phyloP scores from a whole-genome alignment of 1,139 yeast genomes.

The Zygotorulaspora mrakii region DNA sequence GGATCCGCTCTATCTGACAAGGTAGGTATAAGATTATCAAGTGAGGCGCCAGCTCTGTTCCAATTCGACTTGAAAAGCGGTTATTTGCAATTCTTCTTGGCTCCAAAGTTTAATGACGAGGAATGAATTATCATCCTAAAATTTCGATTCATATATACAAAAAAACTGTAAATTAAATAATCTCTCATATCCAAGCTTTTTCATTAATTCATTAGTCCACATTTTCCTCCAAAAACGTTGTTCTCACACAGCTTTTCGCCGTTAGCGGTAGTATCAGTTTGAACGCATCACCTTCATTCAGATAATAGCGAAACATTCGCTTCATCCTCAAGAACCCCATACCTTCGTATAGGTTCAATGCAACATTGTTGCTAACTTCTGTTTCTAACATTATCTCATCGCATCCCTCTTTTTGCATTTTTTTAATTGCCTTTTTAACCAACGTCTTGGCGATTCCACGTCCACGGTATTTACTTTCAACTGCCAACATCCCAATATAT shows the following conservation, averaged over 20 bases:
- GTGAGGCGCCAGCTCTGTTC: slow-evolving; percentile 89
- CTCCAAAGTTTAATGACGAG: slow-evolving; percentile 94
- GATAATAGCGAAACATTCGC: slow-evolving; percentile 77
- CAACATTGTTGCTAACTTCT: slow-evolving; percentile 77
- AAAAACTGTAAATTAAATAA: slow-evolving; percentile 10
- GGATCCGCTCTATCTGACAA: slow-evolving; percentile 75
- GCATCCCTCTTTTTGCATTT: slow-evolving; percentile 58
- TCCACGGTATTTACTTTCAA: slow-evolving; percentile 66
- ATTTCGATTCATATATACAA: too few relatives aligned
- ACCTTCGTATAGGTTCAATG: slow-evolving; percentile 73
- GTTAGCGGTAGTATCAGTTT: slow-evolving; percentile 69
- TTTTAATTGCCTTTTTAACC: slow-evolving; percentile 59
- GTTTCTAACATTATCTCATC: slow-evolving; percentile 92
- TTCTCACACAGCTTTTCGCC: slow-evolving; percentile 45
- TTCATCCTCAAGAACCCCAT: slow-evolving; percentile 83
- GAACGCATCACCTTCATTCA: slow-evolving; percentile 91
- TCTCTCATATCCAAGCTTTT: background rate
- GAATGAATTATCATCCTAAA: too few relatives aligned
- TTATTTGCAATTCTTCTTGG: slow-evolving; percentile 89
- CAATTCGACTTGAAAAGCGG: slow-evolving; percentile 94
- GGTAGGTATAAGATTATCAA: slow-evolving; percentile 82
- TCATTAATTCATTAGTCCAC: background rate
- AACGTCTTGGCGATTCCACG: slow-evolving; percentile 75
- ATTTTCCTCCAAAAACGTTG: slow-evolving; percentile 37
- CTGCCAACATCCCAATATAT: slow-evolving; percentile 94